Conservation (phyloP, 805 yeast genomes). For the Yarrowia sp. region DNA sequence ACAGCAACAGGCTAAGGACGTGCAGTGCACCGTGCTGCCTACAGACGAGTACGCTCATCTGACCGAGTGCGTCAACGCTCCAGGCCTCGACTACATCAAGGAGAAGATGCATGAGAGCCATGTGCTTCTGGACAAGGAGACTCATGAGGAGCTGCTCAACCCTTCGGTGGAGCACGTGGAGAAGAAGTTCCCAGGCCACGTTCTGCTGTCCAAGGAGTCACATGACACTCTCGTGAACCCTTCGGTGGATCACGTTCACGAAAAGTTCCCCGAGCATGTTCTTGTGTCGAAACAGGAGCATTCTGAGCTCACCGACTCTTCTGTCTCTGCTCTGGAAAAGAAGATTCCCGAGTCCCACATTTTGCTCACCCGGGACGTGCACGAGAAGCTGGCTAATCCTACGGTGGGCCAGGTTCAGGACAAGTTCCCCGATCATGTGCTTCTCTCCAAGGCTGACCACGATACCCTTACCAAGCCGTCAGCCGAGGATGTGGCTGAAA, state of each 20-base stretch:
- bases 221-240: background rate
- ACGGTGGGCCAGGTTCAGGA: background rate
- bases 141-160: background rate
- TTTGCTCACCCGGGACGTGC: background rate
- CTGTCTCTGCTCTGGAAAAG: background rate
- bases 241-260: background rate
- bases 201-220: background rate
- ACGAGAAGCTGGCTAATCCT: background rate
- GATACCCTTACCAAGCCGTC: background rate
- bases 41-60: constrained; percentile 29
- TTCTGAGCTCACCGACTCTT: background rate
- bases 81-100: constrained; percentile 30
- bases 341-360: background rate
- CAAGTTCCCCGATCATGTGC: background rate
- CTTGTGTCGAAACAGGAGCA: background rate
- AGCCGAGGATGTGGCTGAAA: background rate
- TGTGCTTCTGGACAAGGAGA: background rate
- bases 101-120: background rate
- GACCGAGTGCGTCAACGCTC: constrained; percentile 26
- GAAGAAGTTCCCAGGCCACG: background rate
- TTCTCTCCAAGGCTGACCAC: background rate
- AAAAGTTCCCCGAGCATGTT: constrained; percentile 18
- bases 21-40: constrained; percentile 29
- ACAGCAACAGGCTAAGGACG: constrained; percentile 31
- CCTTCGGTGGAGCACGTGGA: background rate